Evolutionary conservation across 371 early-diverging fungal species (phyloP).

Genomic region (Saksenaea oblongispora): DNA sequence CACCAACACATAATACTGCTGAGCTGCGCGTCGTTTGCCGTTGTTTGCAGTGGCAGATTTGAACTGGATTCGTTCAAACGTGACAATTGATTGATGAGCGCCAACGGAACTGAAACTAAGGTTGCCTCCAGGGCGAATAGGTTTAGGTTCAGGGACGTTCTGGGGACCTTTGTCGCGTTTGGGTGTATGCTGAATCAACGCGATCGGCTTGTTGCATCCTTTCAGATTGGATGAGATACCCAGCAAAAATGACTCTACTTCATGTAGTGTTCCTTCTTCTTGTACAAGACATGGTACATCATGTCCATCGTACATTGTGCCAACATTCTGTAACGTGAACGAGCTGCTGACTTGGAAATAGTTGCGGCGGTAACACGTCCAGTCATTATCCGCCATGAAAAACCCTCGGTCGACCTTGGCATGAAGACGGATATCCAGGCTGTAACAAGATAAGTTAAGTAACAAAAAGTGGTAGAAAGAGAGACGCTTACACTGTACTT

Average conservation of each 20-base stretch:
- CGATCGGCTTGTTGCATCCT: slow-evolving; percentile 63
- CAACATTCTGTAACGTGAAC: slow-evolving; percentile 58
- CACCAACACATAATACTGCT: slow-evolving; percentile 82
- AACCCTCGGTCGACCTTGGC: slow-evolving; percentile 79
- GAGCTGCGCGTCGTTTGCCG: slow-evolving; percentile 82
- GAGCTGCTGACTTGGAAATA: slow-evolving; percentile 86
- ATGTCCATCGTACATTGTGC: slow-evolving; percentile 42
- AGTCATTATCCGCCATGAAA: slow-evolving; percentile 76
- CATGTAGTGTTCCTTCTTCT: slow-evolving; percentile 29
- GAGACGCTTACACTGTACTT: slow-evolving; percentile 15
- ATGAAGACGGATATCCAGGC: slow-evolving; percentile 50
- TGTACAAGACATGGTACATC: slow-evolving; percentile 62
- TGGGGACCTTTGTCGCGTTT: slow-evolving; percentile 94
- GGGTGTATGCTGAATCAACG: slow-evolving; percentile 87
- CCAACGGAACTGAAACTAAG: slow-evolving; percentile 45
- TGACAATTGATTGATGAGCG: slow-evolving; percentile 53
- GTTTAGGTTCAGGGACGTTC: slow-evolving; percentile 63
- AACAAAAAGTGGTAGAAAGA: slow-evolving; percentile 6
- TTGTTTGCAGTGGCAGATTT: slow-evolving; percentile 93
- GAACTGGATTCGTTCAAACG: slow-evolving; percentile 93
- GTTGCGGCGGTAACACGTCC: slow-evolving; percentile 94
- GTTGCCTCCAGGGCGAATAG: slow-evolving; percentile 60
- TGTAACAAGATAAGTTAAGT: slow-evolving; percentile 9
- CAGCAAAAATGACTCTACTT: slow-evolving; percentile 58
- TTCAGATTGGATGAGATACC: slow-evolving; percentile 66